Percentiles rank a stretch among this genome's conserved stretches.
Conservation (phyloP, 116 monocot genomes). For the Thalassia testudinum region DNA sequence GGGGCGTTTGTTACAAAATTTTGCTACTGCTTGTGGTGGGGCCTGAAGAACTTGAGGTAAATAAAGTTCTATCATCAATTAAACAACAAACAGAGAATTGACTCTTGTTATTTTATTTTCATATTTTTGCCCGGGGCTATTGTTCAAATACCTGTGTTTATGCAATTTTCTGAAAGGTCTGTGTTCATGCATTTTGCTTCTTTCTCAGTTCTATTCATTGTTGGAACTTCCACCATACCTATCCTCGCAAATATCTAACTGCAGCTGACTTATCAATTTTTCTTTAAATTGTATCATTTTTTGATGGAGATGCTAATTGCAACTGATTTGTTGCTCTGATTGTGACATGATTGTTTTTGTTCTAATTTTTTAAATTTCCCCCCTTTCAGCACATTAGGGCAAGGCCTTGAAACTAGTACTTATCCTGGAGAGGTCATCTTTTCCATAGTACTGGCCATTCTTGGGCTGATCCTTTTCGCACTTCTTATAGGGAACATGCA, state of each 20-base stretch:
- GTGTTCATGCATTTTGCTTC: too few relatives aligned
- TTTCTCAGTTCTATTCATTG: too few relatives aligned
- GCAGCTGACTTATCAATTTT: too few relatives aligned
- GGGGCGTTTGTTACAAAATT: constrained; percentile 47
- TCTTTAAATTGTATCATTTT: too few relatives aligned
- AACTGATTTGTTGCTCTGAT: background rate
- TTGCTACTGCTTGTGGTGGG: constrained; percentile 84
- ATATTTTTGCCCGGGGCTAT: too few relatives aligned
- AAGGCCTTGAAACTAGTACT: constrained; percentile 74
- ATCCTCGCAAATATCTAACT: too few relatives aligned
- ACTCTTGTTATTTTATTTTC: background rate
- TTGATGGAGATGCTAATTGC: background rate
- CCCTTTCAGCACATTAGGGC: constrained; percentile 58
- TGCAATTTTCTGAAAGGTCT: too few relatives aligned
- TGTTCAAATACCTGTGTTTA: too few relatives aligned
- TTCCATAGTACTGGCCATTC: constrained; percentile 62
- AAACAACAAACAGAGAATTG: background rate
- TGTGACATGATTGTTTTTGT: background rate
- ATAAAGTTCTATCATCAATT: background rate
- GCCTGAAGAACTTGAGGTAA: constrained; percentile 77
- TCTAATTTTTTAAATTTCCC: background rate
- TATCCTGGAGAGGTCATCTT: constrained; percentile 69
- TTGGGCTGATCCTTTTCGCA: constrained; percentile 79
- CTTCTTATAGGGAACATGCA: constrained; percentile 98
- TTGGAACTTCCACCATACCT: too few relatives aligned